These are phyloP conservation scores for Tylopilus sp. DNA, from an alignment of 1,284 basidiomycete genomes.

Conservation along the genomic window DNA sequence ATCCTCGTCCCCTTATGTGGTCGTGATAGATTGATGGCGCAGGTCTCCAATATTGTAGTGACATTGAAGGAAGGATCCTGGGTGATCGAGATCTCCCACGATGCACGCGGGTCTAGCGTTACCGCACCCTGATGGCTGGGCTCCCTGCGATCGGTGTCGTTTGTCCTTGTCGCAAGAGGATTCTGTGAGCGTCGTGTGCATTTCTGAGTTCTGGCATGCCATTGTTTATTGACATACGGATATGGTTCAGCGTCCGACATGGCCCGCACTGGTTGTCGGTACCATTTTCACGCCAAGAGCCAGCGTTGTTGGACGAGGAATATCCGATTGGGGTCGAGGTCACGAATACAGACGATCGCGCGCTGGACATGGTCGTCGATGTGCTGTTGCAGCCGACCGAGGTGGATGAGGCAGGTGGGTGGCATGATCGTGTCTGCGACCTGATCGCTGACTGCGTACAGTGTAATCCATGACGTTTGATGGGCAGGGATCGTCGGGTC, in stretches of 20 bases:
- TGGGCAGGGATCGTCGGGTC: conserved; percentile 69
- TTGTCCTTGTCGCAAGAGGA: conserved; percentile 63
- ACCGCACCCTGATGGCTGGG: conserved; percentile 64
- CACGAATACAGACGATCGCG: no score
- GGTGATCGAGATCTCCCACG: conserved; percentile 71
- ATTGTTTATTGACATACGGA: no score
- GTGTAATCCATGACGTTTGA: no score
- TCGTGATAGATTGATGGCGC: neutral
- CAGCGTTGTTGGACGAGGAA: no score
- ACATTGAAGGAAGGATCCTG: conserved; percentile 68
- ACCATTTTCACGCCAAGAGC: conserved; percentile 64
- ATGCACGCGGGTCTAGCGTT: conserved; percentile 48
- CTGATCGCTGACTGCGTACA: no score
- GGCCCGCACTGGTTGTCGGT: conserved; percentile 70
- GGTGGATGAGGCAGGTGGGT: no score
- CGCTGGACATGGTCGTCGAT: no score
- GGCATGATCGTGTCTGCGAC: no score
- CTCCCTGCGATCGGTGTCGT: conserved; percentile 61
- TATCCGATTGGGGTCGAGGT: no score
- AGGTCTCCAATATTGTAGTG: conserved; percentile 66
- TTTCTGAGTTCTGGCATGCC: no score
- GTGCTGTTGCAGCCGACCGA: no score
- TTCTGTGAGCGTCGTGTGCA: conserved; percentile 64
- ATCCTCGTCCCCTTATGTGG: neutral
- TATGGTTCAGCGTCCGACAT: conserved; percentile 74